Conservation (phyloP, 73 alveolate genomes). For the Stentor roeselii region DNA sequence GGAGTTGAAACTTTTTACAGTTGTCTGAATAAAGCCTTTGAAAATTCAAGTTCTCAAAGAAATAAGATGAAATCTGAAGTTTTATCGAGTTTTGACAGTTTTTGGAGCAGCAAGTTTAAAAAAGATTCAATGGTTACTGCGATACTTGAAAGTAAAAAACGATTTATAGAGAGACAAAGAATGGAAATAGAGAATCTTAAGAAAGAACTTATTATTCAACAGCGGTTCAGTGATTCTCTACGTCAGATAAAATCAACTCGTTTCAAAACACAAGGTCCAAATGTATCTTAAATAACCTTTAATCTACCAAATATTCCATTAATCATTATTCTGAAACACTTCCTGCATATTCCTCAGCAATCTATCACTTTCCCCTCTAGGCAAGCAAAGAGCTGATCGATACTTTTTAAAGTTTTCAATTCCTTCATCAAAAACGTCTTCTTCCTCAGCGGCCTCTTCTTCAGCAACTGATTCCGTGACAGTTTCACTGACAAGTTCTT, state of each 20-base stretch:
- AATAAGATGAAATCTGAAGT: not conserved
- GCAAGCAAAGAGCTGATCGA: not conserved
- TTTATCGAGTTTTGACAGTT: not conserved
- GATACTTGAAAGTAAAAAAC: not conserved
- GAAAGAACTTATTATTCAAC: not conserved
- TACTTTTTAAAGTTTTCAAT: not conserved
- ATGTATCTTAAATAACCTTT: no score
- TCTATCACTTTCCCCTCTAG: not conserved
- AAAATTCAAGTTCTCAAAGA: not conserved
- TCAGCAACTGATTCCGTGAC: conserved; percentile 9
- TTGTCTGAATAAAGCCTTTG: not conserved
- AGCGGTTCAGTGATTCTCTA: not conserved
- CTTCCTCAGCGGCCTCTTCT: not conserved
- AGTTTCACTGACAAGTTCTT: conserved; percentile 34
- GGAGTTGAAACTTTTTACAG: not conserved
- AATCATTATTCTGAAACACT: not conserved
- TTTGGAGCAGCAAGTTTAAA: not conserved
- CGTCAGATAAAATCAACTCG: not conserved
- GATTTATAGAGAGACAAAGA: not conserved
- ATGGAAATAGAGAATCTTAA: not conserved
- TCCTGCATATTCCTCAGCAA: not conserved
- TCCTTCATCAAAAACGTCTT: not conserved
- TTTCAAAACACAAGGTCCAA: no score
- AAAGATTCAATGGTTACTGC: not conserved
- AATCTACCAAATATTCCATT: no score